Base-by-base conservation (phyloP, 345 rosid species). In the Bruguiera sexangula region DNA sequence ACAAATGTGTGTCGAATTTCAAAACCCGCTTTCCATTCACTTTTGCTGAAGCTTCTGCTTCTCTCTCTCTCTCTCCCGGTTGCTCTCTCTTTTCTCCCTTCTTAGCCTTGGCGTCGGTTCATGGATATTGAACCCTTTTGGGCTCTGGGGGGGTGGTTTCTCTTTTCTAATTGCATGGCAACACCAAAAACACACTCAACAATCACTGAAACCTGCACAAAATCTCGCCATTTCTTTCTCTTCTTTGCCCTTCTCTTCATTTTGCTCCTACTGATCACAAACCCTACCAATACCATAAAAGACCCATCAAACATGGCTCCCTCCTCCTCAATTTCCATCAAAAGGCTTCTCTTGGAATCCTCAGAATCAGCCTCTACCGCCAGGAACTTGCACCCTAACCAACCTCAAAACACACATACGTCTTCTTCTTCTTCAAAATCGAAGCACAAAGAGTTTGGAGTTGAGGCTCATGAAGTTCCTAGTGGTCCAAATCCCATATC, bases 91-190 rank as follows among this genome's bases (percentile, higher is more conserved):
- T 69, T 58, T 6, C 75, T 68, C 58, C 53, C 37, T 78, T 70
- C 82, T 79, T 53, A 39, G 59, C 73, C 79, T 71, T 75, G 84
- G 81, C 62, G 77, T 87, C 87, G 92, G 98, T 89, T 93, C 79
- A 93, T 94, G 96, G 98, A 91, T 94, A 89, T 89, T 88, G 96
- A 88, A 83, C 90, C 95, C 93, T 85, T 90, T 81, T 86, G 94
- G 93, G 82, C 81, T 82, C 82, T 85, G 81, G 91, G 94, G 94
- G 97, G 95, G 88, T 82, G 92, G 89, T 82, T 86, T 65, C 52
- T 82, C 87, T 79, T 77, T 65, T 71, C 80, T 67, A 73, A 84
- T 85, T 87, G 90, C 88, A 90, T 88, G 98, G 98, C 96, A 84
- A 73, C 88, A 71, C 74, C 85, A 67, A 82, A 75, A 64, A 71